These are phyloP conservation scores for Cochlearia excelsa DNA, from an alignment of 345 rosid genomes.

Conservation along the genomic window DNA sequence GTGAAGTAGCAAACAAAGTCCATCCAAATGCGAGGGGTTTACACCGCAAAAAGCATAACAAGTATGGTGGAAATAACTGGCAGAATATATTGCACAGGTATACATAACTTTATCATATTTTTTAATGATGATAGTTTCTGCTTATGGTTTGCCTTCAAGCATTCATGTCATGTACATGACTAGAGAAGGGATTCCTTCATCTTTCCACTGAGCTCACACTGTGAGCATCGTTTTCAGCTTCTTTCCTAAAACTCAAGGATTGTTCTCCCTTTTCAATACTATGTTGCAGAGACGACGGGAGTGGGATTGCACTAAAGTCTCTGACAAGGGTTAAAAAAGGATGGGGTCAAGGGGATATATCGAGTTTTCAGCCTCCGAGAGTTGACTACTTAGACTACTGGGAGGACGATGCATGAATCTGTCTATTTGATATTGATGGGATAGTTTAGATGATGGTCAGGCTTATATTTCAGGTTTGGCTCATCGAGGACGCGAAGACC, in stretches of 20 bases:
- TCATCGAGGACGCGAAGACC: constrained; percentile 14
- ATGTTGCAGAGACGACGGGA: constrained; percentile 86
- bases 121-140: not conserved
- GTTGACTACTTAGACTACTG: constrained; percentile 52
- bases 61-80: constrained; percentile 55
- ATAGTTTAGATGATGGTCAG: constrained; percentile 16
- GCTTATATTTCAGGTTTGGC: constrained; percentile 11
- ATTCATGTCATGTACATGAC: constrained; percentile 4
- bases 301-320: constrained; percentile 72
- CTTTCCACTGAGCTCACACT: not conserved
- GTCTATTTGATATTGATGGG: constrained; percentile 15
- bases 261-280: constrained; percentile 19
- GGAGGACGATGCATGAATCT: constrained; percentile 36
- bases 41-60: constrained; percentile 37
- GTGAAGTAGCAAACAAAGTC: constrained; percentile 43
- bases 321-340: constrained; percentile 71
- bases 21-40: constrained; percentile 32
- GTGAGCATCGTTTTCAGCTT: not conserved
- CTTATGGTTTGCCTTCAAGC: constrained; percentile 1
- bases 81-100: constrained; percentile 69
- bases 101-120: constrained; percentile 10
- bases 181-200: not conserved
- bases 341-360: constrained; percentile 69
- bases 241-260: constrained; percentile 1
- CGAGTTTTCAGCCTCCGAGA: constrained; percentile 53